Conservation (phyloP, 2,329 filamentous ascomycete genomes). For the Penicillium palitans region DNA sequence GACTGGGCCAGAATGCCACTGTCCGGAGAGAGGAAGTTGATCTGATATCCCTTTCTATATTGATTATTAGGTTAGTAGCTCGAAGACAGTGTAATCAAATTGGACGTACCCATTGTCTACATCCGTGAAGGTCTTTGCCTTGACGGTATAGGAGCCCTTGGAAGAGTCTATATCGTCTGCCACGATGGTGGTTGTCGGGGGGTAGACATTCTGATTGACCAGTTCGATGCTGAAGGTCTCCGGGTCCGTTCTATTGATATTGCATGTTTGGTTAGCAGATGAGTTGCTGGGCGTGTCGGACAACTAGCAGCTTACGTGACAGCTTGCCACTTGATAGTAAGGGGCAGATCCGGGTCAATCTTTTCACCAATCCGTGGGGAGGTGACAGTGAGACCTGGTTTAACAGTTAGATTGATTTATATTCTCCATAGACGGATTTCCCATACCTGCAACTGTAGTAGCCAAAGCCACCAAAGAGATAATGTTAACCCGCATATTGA, state of each 20-base stretch:
- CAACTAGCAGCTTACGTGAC: constrained; percentile 32
- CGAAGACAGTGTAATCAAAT: not conserved
- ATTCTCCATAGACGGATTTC: not conserved
- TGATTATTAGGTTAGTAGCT: constrained; percentile 2
- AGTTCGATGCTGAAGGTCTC: constrained; percentile 43
- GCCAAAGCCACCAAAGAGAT: constrained; percentile 32
- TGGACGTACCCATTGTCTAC: constrained; percentile 27
- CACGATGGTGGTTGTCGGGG: constrained; percentile 35
- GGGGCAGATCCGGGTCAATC: constrained; percentile 40
- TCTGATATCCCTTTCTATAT: constrained; percentile 40
- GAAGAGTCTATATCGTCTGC: constrained; percentile 39
- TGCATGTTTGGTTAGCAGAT: constrained; percentile 3
- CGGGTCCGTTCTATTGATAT: constrained; percentile 40
- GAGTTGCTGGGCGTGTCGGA: not conserved
- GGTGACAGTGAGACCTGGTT: constrained; percentile 38
- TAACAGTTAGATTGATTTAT: not conserved
- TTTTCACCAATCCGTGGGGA: constrained; percentile 34
- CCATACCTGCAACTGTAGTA: constrained; percentile 32
- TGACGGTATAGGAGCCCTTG: constrained; percentile 38
- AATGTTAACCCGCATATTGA: constrained; percentile 33
- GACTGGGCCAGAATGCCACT: constrained; percentile 47
- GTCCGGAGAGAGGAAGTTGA: constrained; percentile 43
- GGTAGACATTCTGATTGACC: constrained; percentile 43
- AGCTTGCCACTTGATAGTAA: constrained; percentile 42
- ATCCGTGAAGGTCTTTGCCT: constrained; percentile 27